phyloP scores from a whole-genome alignment of 768 basidiomycete genomes.

The Suillus weaverae region DNA sequence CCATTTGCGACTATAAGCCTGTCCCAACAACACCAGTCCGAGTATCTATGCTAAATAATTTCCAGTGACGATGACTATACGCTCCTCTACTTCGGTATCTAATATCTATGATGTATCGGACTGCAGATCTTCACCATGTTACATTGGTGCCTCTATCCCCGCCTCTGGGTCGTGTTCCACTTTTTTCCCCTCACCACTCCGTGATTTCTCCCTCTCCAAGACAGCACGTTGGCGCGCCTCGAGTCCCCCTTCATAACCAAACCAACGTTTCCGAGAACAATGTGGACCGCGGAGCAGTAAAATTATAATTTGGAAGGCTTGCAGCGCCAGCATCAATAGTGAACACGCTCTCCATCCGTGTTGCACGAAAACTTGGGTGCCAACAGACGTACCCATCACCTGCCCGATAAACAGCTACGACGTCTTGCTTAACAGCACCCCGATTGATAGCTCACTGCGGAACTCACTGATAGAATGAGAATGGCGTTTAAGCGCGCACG shows the following conservation, averaged over 20 bases:
- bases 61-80: neutral
- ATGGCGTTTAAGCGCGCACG: constrained; percentile 77
- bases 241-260: constrained; percentile 62
- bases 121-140: neutral
- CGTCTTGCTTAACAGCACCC: neutral
- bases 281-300: constrained; percentile 73
- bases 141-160: constrained; percentile 13
- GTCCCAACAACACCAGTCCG: neutral
- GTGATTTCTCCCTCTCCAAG: constrained; percentile 13
- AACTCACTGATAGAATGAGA: constrained; percentile 62
- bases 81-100: neutral
- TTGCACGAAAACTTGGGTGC: constrained; percentile 66
- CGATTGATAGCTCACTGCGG: neutral
- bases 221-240: constrained; percentile 43
- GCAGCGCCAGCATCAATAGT: constrained; percentile 57
- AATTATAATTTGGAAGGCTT: constrained; percentile 54
- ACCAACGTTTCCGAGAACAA: constrained; percentile 45
- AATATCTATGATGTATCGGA: neutral
- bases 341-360: constrained; percentile 74
- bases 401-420: constrained; percentile 68
- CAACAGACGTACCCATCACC: constrained; percentile 78
- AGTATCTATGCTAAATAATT: neutral
- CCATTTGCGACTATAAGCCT: too few species aligned
- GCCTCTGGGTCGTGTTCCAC: constrained; percentile 6
- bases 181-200: neutral